Base-by-base conservation (phyloP, 2,329 filamentous ascomycete species). In the Orbilia quercus region DNA sequence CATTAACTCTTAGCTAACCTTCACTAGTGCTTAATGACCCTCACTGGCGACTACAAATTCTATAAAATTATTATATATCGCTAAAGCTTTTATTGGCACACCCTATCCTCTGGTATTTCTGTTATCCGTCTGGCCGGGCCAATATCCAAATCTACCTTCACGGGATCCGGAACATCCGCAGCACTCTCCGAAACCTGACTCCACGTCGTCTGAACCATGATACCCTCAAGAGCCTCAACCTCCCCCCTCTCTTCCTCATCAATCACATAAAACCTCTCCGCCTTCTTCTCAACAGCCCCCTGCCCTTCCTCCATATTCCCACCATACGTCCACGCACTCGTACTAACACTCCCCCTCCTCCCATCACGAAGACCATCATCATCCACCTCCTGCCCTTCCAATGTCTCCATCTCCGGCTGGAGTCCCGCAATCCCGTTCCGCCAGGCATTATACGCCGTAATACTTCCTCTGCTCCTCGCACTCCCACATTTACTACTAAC, bases 141-240 rank as follows among this genome's bases (percentile, higher is more conserved):
- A 14, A 48, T 25, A 9, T 11, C 9, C 31, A 25, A 48, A 42
- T 3, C n/a, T 18, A n/a, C 23, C 55, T 28, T 47, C 16, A 23
- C 45, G 16, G 2, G 48, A 9, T n/a, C n/a, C n/a, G n/a, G n/a
- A n/a, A n/a, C n/a, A 36, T 50, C 48, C 2, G 53, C 16, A 54
- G 60, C 53, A 7, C 36, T 16, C n/a, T 72, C 67, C 3, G 51
- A 40, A 50, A 72, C 60, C 22, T 65, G 67, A 31, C 47, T 64
- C 59, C 44, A 65, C 2, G 59, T 72, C 1, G 67, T 65, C 20
- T 64, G 25, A 1, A 65, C 59, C 51, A 59, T 36, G 2, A 65
- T 72, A 1, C 53, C 59, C n/a, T 51, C 44, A 23, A 55, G 44
- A 12, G 28, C 36, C 1, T 42, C 58, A 20, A 40, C n/a, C 1